Base-by-base conservation (phyloP, 768 basidiomycete genomes). In the Amanita brunnescens region DNA sequence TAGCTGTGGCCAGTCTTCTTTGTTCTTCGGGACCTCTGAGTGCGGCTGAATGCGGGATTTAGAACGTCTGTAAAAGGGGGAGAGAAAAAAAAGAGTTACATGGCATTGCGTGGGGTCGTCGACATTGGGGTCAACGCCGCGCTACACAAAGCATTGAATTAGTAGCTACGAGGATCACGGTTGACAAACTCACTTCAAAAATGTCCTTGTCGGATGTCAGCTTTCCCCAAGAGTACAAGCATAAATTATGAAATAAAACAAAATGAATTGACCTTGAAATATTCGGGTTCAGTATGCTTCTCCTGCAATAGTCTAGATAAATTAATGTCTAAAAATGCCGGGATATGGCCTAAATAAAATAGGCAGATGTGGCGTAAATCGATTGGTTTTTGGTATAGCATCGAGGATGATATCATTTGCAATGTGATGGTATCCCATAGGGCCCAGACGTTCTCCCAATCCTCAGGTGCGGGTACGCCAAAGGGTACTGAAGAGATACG, bases 341-440 rank as follows among this genome's bases (percentile, higher is more conserved):
- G 91, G 41, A 97, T 91, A 63, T 98, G 96, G 0, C 95, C 95
- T 10, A 91, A 62, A 66, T 97, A 97, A 70, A 99, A 99, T n/a
- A 98, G 75, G 61, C 92, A 95, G 51, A 95, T 92, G 65, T 98
- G 94, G 26, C 96, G 78, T 41, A 98, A 71, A 61, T 96, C 85
- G 54, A 98, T 97, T 2, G 95, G 94, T 63, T 90, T 95, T 62
- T 88, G 73, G 63, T 83, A 84, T 21, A 95, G 72, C 86, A 97
- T 88, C 23, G 82, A 78, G 16, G 77, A 70, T 0, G 92, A 85
- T 49, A 97, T 91, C 92, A 97, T 95, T 42, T 75, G 76, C 52
- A 80, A 71, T 10, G 88, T 90, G 43, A 94, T 71, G 41, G 75
- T 80, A 63, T 97, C 92, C 95, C 94, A 99, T 2, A 79, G 77